Evolutionary conservation across 2,329 filamentous ascomycete genomes (phyloP), one percentile per base, ranked within the genome.

Genomic region (Fusarium lateritium): DNA sequence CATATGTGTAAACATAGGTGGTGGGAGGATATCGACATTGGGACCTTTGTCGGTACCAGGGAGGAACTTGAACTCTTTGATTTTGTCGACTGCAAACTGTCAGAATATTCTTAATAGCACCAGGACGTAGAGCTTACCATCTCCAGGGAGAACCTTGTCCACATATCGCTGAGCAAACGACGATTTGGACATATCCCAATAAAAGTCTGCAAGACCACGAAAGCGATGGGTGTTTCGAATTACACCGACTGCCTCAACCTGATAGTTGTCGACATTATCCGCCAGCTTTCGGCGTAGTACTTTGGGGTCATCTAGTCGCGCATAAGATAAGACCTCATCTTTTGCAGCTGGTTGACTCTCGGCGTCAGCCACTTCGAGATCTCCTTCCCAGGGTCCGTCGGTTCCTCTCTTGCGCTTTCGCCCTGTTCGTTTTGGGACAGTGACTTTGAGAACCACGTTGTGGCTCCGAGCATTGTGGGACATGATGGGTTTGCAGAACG

Each of bases 141-240:
- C 86, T 65, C 92, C 90, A 3, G 91, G 87, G 8, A 96, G 80
- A 26, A 97, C 84, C 56, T 91, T 88, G 4, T 94, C 85, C 53
- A 88, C 86, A 59, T 98, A 89, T 62, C 90, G 88, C 33, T 85
- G 85, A 73, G 94, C 89, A 77, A 97, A 93, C 0, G 86, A 82
- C 45, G 91, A 91, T 36, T 87, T 85, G 15, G 85, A 85, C 51
- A 91, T 89, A 22, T 92, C 89, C 79, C 91, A 95, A 74, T 97
- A 93, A 75, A 97, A 97, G 79, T 98, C 95, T 10, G 94, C 91
- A 69, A 97, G 85, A 86, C 90, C 90, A 76, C 95, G 88, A 79
- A 97, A 99, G 38, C 95, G 89, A 83, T 98, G 94, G 2, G 92
- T 96, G 71, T 93, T 89, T 56, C 90, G 88, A 64, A 98, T 87